phyloP scores from a whole-genome alignment of 352 stramenopile genomes.

The Pythium brassicae region DNA sequence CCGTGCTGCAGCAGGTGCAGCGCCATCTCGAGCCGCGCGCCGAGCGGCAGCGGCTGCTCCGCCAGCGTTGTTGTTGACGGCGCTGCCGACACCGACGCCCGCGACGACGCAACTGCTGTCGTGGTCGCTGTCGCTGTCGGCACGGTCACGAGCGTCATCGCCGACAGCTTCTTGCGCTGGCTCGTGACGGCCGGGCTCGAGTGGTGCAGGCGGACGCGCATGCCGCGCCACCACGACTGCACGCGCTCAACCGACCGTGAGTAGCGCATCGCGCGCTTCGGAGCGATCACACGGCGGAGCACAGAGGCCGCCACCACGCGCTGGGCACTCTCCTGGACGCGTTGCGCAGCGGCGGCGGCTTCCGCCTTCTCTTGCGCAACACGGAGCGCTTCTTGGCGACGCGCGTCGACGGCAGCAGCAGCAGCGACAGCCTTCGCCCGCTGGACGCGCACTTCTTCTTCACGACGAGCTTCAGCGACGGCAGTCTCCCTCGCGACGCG shows the following conservation, averaged over 20 bases:
- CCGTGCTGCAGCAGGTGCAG: constrained; percentile 71
- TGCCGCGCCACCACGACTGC: constrained; percentile 73
- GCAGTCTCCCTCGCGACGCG: not conserved
- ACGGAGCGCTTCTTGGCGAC: too few species aligned
- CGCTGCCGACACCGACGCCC: not conserved
- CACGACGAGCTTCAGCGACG: not conserved
- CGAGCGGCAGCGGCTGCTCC: constrained; percentile 48
- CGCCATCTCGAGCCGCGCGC: constrained; percentile 59
- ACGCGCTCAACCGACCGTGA: constrained; percentile 26
- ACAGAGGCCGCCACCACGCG: constrained; percentile 9
- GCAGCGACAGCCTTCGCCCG: not conserved
- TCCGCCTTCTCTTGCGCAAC: too few species aligned
- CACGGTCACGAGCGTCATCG: constrained; percentile 41
- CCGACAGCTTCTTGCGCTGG: constrained; percentile 53
- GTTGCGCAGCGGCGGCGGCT: not conserved
- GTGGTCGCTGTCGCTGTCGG: constrained; percentile 12
- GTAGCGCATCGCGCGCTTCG: constrained; percentile 6
- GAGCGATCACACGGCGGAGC: constrained; percentile 8
- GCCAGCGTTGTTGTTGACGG: not conserved
- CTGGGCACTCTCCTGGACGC: not conserved
- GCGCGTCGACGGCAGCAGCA: too few species aligned
- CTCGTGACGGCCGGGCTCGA: constrained; percentile 29
- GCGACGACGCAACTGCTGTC: not conserved
- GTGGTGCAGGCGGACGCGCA: constrained; percentile 47
- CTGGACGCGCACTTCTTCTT: not conserved